These are phyloP conservation scores for Candida jianshihensis DNA, from an alignment of 805 yeast genomes.

Conservation along the genomic window DNA sequence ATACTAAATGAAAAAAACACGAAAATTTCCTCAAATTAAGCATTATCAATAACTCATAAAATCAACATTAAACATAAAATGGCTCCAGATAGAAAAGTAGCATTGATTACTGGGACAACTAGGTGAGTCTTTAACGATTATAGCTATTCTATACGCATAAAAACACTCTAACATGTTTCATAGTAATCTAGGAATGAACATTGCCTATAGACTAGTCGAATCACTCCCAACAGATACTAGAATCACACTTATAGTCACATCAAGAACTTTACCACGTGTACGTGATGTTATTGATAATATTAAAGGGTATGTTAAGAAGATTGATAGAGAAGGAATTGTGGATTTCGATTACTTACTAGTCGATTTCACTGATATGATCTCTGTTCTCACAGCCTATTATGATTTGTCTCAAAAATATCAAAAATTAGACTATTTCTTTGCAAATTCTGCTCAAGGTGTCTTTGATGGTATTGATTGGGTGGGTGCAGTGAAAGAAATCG, in stretches of 20 bases:
- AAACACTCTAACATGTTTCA: not conserved
- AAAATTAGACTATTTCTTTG: constrained; percentile 69
- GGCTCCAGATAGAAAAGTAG: constrained; percentile 25
- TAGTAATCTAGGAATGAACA: constrained; percentile 77
- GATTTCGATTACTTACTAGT: constrained; percentile 85
- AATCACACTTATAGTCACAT: constrained; percentile 79
- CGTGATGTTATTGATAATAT: constrained; percentile 63
- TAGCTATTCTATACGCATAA: not conserved
- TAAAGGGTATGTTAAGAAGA: constrained; percentile 34
- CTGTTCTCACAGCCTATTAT: constrained; percentile 65
- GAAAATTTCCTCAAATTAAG: no score
- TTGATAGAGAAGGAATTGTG: constrained; percentile 45
- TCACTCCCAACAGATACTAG: constrained; percentile 44
- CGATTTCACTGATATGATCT: constrained; percentile 88
- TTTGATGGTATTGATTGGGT: constrained; percentile 84
- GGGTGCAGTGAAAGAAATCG: constrained; percentile 63
- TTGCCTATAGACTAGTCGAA: constrained; percentile 73
- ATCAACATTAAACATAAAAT: constrained; percentile 1
- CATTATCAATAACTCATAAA: no score
- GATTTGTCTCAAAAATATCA: constrained; percentile 60
- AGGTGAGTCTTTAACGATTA: constrained; percentile 18
- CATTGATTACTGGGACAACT: constrained; percentile 40
- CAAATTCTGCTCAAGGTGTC: constrained; percentile 88
- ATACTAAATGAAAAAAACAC: no score
- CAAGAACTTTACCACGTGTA: constrained; percentile 82